Evolutionary conservation across 371 early-diverging fungal genomes (phyloP), one percentile per base, ranked within the genome.

Genomic region (Conidiobolus coronatus): DNA sequence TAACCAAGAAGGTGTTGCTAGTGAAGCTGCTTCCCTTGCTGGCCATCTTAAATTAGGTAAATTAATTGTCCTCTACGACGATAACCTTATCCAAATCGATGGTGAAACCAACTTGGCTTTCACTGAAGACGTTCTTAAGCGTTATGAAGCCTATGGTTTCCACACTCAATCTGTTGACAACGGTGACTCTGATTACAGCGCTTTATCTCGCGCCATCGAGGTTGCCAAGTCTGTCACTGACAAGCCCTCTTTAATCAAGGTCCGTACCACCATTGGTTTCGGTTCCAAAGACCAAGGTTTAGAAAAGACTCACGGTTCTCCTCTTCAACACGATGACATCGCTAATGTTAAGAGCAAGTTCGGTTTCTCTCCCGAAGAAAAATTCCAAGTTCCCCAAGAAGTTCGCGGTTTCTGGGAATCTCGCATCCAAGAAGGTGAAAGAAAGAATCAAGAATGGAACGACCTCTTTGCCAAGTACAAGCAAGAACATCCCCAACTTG

Each of bases 1-100:
- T 70, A 66, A 94, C 53, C 97, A 97, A 65, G 99, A 99, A 69
- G 99, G 99, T 67, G 87, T 99, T 19, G 65, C 83, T 36, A 73
- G 84, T 36, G 99, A 99, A 65, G 92, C 99, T n/a, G 71, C 75
- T 55, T 89, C 96, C 7, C 71, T 99, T 50, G 98, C 97, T 42
- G 97, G 83, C 49, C 99, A 97, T 60, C 69, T 90, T 64, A 64
- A 86, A 64, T 73, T 99, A 36, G 92, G 93, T 54, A 94, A 95
- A 55, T 66, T 99, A 51, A 86, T 94, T 52, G 83, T 83, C 17
- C 68, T 99, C 42, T 99, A 98, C 64, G 99, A 99, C 58, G 86
- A 83, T 58, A 99, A 99, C 67, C 68, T 84, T 51, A 83, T 94
- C 59, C 77, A 86, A 49, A 97, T 98, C 59, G 98, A 98, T 70